These are phyloP conservation scores for Candolleomyces eurysporus DNA, from an alignment of 768 basidiomycete species.

Conservation along the genomic window DNA sequence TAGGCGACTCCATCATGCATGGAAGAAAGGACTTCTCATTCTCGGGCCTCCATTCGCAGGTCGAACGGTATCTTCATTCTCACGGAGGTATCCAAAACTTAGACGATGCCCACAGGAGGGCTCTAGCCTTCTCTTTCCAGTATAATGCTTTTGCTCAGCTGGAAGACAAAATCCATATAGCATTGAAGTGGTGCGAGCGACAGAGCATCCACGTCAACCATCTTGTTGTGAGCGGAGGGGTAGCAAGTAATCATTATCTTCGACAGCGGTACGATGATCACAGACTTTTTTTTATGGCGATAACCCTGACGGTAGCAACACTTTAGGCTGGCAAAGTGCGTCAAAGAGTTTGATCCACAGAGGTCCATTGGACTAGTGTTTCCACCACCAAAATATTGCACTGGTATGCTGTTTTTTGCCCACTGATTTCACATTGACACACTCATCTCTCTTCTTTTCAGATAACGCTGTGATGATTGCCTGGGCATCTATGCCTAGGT, in stretches of 20 bases:
- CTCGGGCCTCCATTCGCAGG: conserved; percentile 68
- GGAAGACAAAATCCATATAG: conserved; percentile 67
- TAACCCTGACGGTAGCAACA: background rate
- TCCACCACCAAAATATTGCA: conserved; percentile 80
- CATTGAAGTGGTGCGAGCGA: conserved; percentile 40
- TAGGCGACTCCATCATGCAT: conserved; percentile 6
- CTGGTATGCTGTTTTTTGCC: conserved; percentile 47
- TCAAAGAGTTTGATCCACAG: conserved; percentile 20
- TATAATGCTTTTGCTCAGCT: conserved; percentile 68
- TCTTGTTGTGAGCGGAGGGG: conserved; percentile 88
- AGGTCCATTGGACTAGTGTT: conserved; percentile 51
- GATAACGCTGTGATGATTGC: conserved; percentile 98
- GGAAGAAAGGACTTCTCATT: conserved; percentile 62
- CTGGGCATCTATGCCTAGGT: conserved; percentile 85
- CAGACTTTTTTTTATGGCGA: background rate
- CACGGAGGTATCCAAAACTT: conserved; percentile 42
- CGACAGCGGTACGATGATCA: conserved; percentile 52
- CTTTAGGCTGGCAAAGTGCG: conserved; percentile 10
- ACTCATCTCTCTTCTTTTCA: conserved; percentile 25
- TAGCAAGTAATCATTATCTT: conserved; percentile 81
- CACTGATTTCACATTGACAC: background rate
- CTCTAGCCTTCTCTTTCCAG: conserved; percentile 74
- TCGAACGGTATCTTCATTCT: conserved; percentile 54
- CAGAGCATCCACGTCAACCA: conserved; percentile 46
- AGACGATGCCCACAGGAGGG: conserved; percentile 35